phyloP scores from a whole-genome alignment of 139 green algal genomes.

The Chlamydomonas incerta region DNA sequence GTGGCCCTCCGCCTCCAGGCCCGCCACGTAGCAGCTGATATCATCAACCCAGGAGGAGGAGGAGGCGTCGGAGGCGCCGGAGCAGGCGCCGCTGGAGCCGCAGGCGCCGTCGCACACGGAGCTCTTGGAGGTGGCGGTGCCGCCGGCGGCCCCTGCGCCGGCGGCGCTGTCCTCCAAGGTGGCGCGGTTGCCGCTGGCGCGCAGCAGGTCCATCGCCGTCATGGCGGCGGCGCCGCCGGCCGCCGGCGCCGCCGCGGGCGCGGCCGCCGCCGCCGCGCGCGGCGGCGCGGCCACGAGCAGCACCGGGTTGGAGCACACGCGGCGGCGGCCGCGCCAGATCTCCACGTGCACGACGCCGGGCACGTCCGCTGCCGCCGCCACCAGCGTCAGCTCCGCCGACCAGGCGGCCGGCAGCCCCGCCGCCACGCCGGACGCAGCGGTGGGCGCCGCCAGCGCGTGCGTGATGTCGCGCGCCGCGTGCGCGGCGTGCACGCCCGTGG shows the following conservation, averaged over 20 bases:
- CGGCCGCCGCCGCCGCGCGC: background rate
- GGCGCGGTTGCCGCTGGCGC: too few species aligned
- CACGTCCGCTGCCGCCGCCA: background rate
- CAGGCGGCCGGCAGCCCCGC: background rate
- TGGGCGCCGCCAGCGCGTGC: background rate
- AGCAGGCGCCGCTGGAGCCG: too few species aligned
- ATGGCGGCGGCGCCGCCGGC: background rate
- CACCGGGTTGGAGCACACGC: background rate
- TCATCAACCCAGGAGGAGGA: background rate
- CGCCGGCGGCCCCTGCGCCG: too few species aligned
- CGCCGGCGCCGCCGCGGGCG: background rate
- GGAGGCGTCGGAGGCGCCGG: background rate
- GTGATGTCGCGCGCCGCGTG: slow-evolving; percentile 4
- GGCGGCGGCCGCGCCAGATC: slow-evolving; percentile 30
- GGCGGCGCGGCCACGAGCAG: slow-evolving; percentile 11
- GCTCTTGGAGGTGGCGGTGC: too few species aligned
- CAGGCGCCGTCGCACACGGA: too few species aligned
- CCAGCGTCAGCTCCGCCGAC: background rate
- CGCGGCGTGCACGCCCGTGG: slow-evolving; percentile 13
- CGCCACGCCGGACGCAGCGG: background rate
- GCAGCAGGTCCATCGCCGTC: background rate
- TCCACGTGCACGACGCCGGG: slow-evolving; percentile 26
- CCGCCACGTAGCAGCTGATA: background rate
- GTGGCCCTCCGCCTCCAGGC: slow-evolving; percentile 9
- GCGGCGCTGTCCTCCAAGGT: too few species aligned